These are phyloP conservation scores for Globisporangium okanoganense DNA, from an alignment of 352 stramenopile species.

Conservation along the genomic window DNA sequence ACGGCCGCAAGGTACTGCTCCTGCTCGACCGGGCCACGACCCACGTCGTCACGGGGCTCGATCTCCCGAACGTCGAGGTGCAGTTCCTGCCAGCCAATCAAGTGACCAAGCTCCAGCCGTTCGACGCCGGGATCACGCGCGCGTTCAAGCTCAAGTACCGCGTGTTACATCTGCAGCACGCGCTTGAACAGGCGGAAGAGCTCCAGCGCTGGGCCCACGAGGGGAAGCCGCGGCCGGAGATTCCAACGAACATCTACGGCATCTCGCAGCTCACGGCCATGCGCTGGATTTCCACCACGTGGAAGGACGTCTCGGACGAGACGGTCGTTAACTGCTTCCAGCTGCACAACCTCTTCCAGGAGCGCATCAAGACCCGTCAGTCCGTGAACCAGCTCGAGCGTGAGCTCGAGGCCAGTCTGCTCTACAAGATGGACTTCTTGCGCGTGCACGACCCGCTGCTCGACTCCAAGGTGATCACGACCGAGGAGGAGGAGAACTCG, in stretches of 20 bases:
- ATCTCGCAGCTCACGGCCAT: constrained; percentile 16
- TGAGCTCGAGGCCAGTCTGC: background rate
- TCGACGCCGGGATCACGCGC: constrained; percentile 15
- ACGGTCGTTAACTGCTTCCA: constrained; percentile 2
- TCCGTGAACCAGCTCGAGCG: background rate
- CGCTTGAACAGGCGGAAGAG: constrained; percentile 14
- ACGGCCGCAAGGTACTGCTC: constrained; percentile 13
- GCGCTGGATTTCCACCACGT: background rate
- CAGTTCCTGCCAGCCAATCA: constrained; percentile 3
- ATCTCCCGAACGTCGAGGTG: constrained; percentile 14
- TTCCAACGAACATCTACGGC: constrained; percentile 8
- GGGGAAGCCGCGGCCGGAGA: background rate
- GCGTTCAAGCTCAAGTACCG: constrained; percentile 18
- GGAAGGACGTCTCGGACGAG: background rate
- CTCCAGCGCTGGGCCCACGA: background rate
- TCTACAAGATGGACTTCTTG: background rate
- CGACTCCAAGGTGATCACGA: background rate
- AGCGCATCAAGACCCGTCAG: background rate
- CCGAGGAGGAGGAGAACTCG: background rate
- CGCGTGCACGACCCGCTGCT: background rate
- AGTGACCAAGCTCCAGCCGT: constrained; percentile 11
- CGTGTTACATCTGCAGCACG: constrained; percentile 10
- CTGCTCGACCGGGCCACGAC: constrained; percentile 17
- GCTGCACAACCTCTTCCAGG: background rate
- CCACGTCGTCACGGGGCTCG: constrained; percentile 13